A percentile compares a stretch with the other conserved stretches of the same genome.
These are phyloP conservation scores for Diaporthe destruens DNA, from an alignment of 2,329 filamentous ascomycete species.

Conservation along the genomic window DNA sequence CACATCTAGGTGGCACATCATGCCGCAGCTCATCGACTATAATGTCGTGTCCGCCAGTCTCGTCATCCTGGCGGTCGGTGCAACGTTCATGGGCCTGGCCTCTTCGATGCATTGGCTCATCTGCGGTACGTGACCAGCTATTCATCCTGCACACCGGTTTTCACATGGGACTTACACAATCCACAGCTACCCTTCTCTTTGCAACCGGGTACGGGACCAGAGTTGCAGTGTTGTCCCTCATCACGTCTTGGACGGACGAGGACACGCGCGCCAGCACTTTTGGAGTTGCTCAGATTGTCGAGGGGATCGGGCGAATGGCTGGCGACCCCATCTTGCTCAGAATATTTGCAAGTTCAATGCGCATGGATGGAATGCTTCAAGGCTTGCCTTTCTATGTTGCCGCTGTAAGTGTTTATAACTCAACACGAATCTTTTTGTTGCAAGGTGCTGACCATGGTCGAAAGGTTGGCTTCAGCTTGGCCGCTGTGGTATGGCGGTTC, in stretches of 20 bases:
- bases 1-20: constrained; percentile 36
- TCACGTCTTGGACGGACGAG: constrained; percentile 40
- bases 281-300: constrained; percentile 39
- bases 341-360: constrained; percentile 38
- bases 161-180: neutral
- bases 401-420: constrained; percentile 24
- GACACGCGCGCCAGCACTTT: constrained; percentile 41
- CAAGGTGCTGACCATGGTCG: neutral
- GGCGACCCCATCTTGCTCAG: constrained; percentile 39
- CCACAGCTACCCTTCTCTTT: constrained; percentile 39
- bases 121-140: constrained; percentile 4
- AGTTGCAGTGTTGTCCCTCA: constrained; percentile 40
- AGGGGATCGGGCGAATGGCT: constrained; percentile 39
- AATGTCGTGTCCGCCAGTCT: constrained; percentile 39
- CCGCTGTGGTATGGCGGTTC: constrained; percentile 39
- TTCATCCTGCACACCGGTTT: neutral
- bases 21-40: constrained; percentile 40
- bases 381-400: constrained; percentile 40
- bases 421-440: neutral
- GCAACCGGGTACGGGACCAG: constrained; percentile 39
- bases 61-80: constrained; percentile 33
- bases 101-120: constrained; percentile 40
- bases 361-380: constrained; percentile 18
- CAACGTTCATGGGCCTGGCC: constrained; percentile 37
- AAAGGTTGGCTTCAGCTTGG: constrained; percentile 34